Evolutionary conservation across 768 basidiomycete species (phyloP).

Genomic region (Psilocybe cubensis): DNA sequence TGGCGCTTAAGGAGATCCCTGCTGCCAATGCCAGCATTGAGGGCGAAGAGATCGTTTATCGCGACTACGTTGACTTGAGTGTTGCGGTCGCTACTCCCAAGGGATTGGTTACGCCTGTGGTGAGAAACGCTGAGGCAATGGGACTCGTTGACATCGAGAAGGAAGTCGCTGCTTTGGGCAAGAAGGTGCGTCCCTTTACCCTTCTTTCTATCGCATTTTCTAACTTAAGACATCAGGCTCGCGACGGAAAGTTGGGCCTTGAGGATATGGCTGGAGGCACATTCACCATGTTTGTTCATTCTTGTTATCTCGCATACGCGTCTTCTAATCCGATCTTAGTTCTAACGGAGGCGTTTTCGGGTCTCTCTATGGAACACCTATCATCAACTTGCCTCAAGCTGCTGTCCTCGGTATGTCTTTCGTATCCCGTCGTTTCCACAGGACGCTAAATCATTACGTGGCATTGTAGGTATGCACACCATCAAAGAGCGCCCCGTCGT

Average conservation of each 20-base stretch:
- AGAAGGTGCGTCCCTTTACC: slow-evolving; percentile 61
- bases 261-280: slow-evolving; percentile 99
- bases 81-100: slow-evolving; percentile 98
- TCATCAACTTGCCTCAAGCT: slow-evolving; percentile 95
- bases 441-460: not conserved
- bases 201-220: not conserved
- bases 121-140: slow-evolving; percentile 88
- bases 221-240: slow-evolving; percentile 51
- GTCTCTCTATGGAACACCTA: slow-evolving; percentile 96
- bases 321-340: slow-evolving; percentile 42
- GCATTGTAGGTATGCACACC: slow-evolving; percentile 85
- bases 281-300: slow-evolving; percentile 87
- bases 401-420: slow-evolving; percentile 77
- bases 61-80: slow-evolving; percentile 90
- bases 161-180: slow-evolving; percentile 88
- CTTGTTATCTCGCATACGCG: not conserved
- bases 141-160: slow-evolving; percentile 90
- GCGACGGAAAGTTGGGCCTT: slow-evolving; percentile 91
- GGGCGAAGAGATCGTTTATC: slow-evolving; percentile 91
- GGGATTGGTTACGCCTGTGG: slow-evolving; percentile 94
- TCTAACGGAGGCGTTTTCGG: slow-evolving; percentile 99
- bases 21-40: slow-evolving; percentile 95
- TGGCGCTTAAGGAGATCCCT: slow-evolving; percentile 91
- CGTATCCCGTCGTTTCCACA: not conserved
- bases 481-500: slow-evolving; percentile 93